Evolutionary conservation across 2,329 filamentous ascomycete species (phyloP).

Genomic region (Aspergillus caelatus): DNA sequence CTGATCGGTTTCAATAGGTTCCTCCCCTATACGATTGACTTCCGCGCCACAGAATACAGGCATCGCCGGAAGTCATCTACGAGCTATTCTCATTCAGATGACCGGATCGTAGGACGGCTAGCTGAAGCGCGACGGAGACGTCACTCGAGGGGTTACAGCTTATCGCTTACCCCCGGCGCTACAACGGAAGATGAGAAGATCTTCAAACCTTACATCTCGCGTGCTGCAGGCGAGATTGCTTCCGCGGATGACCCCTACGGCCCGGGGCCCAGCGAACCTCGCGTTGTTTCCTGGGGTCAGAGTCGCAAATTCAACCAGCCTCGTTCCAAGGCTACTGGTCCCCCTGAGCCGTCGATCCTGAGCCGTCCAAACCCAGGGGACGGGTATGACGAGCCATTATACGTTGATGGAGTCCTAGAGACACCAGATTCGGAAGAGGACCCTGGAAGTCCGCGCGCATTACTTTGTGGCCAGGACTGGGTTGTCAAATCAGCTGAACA

Average conservation of each 20-base stretch:
- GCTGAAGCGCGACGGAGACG: slow-evolving; percentile 23
- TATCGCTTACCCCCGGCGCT: slow-evolving; percentile 40
- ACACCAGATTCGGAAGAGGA: slow-evolving; percentile 20
- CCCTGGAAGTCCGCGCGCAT: slow-evolving; percentile 60
- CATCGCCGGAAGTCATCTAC: slow-evolving; percentile 27
- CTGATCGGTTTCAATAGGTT: slow-evolving; percentile 27
- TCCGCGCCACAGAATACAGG: slow-evolving; percentile 29
- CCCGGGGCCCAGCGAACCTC: slow-evolving; percentile 62
- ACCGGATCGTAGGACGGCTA: slow-evolving; percentile 28
- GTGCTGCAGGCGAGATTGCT: slow-evolving; percentile 30
- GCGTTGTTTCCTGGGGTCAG: slow-evolving; percentile 74
- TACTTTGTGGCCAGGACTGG: slow-evolving; percentile 76
- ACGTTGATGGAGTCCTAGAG: slow-evolving; percentile 22
- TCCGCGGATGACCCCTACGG: slow-evolving; percentile 33
- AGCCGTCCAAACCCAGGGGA: slow-evolving; percentile 45
- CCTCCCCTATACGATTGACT: slow-evolving; percentile 42
- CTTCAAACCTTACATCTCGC: slow-evolving; percentile 38
- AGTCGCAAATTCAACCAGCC: slow-evolving; percentile 73
- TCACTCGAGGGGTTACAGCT: slow-evolving; percentile 23
- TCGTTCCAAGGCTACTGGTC: slow-evolving; percentile 70
- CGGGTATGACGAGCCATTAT: slow-evolving; percentile 23
- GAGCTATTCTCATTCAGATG: slow-evolving; percentile 26
- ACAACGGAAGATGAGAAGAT: slow-evolving; percentile 44
- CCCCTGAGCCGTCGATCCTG: slow-evolving; percentile 73
- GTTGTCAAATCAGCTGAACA: slow-evolving; percentile 81